Base-by-base conservation (phyloP, 352 stramenopile genomes). In the Globisporangium solare region DNA sequence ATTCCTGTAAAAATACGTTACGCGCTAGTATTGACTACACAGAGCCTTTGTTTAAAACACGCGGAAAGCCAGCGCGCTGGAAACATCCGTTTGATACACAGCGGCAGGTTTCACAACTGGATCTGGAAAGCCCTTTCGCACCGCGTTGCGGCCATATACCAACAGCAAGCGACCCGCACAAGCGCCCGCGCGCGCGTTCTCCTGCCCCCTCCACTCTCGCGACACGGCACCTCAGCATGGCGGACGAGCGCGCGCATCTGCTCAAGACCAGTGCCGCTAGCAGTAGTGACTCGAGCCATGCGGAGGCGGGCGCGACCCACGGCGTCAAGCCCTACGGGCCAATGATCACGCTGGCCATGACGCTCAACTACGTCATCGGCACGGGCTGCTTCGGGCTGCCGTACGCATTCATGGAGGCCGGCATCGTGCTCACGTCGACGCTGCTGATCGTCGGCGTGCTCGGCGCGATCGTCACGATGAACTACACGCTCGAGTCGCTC, bases 301-400 rank as follows among this genome's bases (percentile, higher is more conserved):
- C 17, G 39, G 39, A 43, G 17, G 3, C 39, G 13, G 22, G 56
- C 27, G 59, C 59, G n/a, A 60, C 69, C 31, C 70, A 67, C 60
- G 65, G 68, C 50, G 74, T 93, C 39, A 85, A 85, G 65, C 78
- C 84, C 2, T 94, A 92, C 67, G 75, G 80, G 0, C 70, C 79
- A 24, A 62, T 61, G 11, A 76, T 94, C 58, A 78, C 84, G 53
- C 61, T 92, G 45, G 84, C 84, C 51, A 92, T 94, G 82, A 72
- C 79, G 49, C 76, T 94, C 65, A 94, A 94, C 65, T 94, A 89
- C 61, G 76, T 94, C 47, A 90, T 94, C 59, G 84, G 84, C 65
- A 94, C 84, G 48, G 84, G 84, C 60, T 92, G 81, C 73, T 94
- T 94, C 66, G 84, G 84, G 1, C 66, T 94, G 32, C 84, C 84